A percentile compares a stretch with the other conserved stretches of the same genome.
These are phyloP conservation scores for Triticum monococcum DNA, from an alignment of 176 grass and related monocot genomes.

Conservation along the genomic window DNA sequence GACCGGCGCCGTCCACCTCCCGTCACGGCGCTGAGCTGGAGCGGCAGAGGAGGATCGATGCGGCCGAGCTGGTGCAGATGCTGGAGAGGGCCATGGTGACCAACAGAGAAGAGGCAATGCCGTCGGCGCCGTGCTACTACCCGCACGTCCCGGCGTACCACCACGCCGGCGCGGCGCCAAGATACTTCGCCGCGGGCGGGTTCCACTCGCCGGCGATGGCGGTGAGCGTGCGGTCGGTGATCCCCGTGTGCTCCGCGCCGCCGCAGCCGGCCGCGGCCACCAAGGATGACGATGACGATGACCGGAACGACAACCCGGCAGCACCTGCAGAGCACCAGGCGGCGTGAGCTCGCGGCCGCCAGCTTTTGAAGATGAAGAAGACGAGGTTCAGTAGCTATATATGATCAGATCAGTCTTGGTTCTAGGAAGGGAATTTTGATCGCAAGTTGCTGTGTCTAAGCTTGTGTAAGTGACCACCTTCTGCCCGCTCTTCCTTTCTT, in stretches of 20 bases:
- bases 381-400: neutral
- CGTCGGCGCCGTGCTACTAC: slow-evolving; percentile 31
- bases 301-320: neutral
- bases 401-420: neutral
- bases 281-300: slow-evolving; percentile 27
- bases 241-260: slow-evolving; percentile 67
- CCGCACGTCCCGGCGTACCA: slow-evolving; percentile 26
- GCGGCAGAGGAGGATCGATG: slow-evolving; percentile 18
- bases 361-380: slow-evolving; percentile 6
- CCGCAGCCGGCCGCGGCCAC: neutral
- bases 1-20: slow-evolving; percentile 9
- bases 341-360: neutral
- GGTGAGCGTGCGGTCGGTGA: slow-evolving; percentile 68
- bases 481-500: neutral
- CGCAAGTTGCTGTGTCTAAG: slow-evolving; percentile 6
- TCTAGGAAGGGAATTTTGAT: slow-evolving; percentile 32
- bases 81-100: slow-evolving; percentile 28
- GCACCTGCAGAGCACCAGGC: neutral
- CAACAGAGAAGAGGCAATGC: slow-evolving; percentile 21
- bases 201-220: slow-evolving; percentile 67
- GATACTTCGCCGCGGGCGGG: slow-evolving; percentile 24
- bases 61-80: slow-evolving; percentile 37
- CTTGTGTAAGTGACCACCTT: neutral
- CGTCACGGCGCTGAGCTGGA: neutral
- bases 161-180: slow-evolving; percentile 17